Evolutionary conservation across 2,329 filamentous ascomycete genomes (phyloP).

Genomic region (Leptosphaerulina australis): DNA sequence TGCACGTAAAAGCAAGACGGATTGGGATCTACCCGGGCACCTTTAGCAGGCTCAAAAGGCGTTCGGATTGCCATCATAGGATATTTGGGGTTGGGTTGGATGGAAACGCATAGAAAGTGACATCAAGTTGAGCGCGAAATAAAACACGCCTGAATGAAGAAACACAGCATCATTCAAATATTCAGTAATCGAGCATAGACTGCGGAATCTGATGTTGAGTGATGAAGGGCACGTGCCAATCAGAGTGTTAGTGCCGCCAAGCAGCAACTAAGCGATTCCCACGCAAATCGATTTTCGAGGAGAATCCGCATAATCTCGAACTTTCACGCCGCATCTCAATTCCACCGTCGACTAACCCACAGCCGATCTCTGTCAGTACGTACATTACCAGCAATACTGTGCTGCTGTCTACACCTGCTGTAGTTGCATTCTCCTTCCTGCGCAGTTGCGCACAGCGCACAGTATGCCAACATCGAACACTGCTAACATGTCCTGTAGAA

Average conservation of each 20-base stretch:
- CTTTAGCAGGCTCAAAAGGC: conserved; percentile 21
- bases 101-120: background rate
- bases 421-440: background rate
- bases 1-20: conserved; percentile 25
- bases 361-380: conserved; percentile 37
- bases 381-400: conserved; percentile 11
- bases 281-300: conserved; percentile 26
- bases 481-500: conserved; percentile 34
- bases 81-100: background rate
- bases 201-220: background rate
- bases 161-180: too few relatives aligned
- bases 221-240: background rate
- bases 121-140: background rate
- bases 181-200: too few relatives aligned
- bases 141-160: too few relatives aligned
- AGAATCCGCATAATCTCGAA: conserved; percentile 17
- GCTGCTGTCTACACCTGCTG: background rate
- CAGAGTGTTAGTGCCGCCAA: conserved; percentile 16
- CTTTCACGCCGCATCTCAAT: conserved; percentile 28
- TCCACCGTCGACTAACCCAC: conserved; percentile 36
- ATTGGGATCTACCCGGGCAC: conserved; percentile 47
- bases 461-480: background rate
- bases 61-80: conserved; percentile 15
- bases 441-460: background rate
- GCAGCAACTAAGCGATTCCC: conserved; percentile 28